A percentile compares a stretch with the other conserved stretches of the same genome.
These are phyloP conservation scores for Linaria vulgaris DNA, from an alignment of 257 asterid species.

Conservation along the genomic window DNA sequence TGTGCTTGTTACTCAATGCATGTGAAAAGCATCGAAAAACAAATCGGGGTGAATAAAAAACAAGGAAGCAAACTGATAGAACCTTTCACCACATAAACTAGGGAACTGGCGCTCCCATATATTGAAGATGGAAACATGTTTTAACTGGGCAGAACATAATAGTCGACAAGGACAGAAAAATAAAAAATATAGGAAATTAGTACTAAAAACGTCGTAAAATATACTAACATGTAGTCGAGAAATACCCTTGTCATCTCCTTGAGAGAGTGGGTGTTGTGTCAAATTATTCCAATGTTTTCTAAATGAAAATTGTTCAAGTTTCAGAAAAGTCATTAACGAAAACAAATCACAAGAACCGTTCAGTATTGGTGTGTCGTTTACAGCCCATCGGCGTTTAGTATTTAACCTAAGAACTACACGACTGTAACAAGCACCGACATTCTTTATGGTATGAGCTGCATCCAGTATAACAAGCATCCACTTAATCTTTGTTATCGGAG, in stretches of 20 bases:
- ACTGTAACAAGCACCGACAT: slow-evolving; percentile 47
- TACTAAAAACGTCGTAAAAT: not conserved
- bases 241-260: slow-evolving; percentile 51
- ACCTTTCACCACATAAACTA: too few relatives aligned
- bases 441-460: slow-evolving; percentile 62
- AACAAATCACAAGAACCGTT: slow-evolving; percentile 50
- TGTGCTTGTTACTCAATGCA: too few relatives aligned
- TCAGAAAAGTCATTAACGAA: slow-evolving; percentile 52
- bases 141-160: not conserved
- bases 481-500: slow-evolving; percentile 53
- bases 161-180: not conserved
- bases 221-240: slow-evolving; percentile 53
- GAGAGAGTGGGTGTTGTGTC: slow-evolving; percentile 48
- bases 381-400: slow-evolving; percentile 56
- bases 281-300: slow-evolving; percentile 47
- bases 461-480: slow-evolving; percentile 65
- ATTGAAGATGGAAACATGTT: not conserved
- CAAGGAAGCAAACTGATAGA: too few relatives aligned
- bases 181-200: not conserved
- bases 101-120: too few relatives aligned
- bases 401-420: slow-evolving; percentile 47
- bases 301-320: slow-evolving; percentile 56
- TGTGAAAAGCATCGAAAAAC: too few relatives aligned
- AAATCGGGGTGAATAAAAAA: too few relatives aligned
- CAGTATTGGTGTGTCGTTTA: slow-evolving; percentile 62